These are phyloP conservation scores for Euphrasia arctica DNA, from an alignment of 305 asterid species.

Conservation along the genomic window DNA sequence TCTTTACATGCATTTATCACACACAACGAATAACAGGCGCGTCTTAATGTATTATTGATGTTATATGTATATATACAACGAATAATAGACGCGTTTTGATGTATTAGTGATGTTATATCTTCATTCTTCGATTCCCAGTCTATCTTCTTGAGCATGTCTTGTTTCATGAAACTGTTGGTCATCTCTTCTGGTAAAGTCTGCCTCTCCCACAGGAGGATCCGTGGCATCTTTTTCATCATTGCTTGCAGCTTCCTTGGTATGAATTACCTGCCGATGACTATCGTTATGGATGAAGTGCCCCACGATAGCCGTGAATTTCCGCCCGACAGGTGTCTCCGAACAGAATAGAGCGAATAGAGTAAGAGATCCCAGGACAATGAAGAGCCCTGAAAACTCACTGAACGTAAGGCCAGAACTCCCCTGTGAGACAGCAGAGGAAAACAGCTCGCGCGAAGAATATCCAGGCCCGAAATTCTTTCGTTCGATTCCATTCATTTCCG, in stretches of 20 bases:
- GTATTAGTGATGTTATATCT: too few species aligned
- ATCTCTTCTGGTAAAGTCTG: too few species aligned
- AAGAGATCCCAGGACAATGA: conserved; percentile 37
- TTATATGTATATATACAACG: too few species aligned
- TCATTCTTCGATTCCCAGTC: too few species aligned
- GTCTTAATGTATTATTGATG: too few species aligned
- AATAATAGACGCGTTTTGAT: too few species aligned
- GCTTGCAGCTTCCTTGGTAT: neutral
- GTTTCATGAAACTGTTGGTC: too few species aligned
- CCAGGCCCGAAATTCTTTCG: conserved; percentile 45
- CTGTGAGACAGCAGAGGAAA: conserved; percentile 32
- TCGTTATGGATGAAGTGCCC: conserved; percentile 16
- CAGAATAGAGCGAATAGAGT: conserved; percentile 37
- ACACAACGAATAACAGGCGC: too few species aligned
- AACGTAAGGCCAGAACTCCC: conserved; percentile 38
- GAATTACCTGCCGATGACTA: neutral
- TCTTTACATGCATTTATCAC: too few species aligned
- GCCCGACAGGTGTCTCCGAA: conserved; percentile 35
- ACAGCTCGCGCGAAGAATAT: conserved; percentile 45
- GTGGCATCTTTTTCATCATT: neutral
- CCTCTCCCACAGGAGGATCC: neutral
- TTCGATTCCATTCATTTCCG: conserved; percentile 36
- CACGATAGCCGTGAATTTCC: conserved; percentile 8
- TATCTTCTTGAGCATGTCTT: neutral
- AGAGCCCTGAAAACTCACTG: conserved; percentile 52